Percentiles rank a stretch among this genome's conserved stretches.
Evolutionary conservation across 179 eudicot genomes (phyloP).

Genomic region (Actinidia chinensis): DNA sequence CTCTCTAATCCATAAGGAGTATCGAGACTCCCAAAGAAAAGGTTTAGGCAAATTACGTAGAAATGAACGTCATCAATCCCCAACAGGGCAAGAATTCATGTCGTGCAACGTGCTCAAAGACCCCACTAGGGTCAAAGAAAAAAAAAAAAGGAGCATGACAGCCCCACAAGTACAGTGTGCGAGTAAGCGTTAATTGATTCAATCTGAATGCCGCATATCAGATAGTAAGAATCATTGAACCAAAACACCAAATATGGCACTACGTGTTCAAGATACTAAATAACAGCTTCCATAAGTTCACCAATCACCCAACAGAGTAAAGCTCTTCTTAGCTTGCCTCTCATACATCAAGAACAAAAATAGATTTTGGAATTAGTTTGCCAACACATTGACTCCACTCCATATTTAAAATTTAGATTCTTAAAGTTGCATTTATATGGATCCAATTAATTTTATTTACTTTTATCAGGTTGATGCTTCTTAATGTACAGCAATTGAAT

Average conservation of each 20-base stretch:
- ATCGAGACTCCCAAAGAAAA: too few species aligned
- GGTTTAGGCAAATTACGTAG: too few species aligned
- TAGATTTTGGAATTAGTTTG: neutral
- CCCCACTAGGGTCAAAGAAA: neutral
- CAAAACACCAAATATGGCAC: constrained; percentile 13
- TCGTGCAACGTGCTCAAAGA: neutral
- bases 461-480: neutral
- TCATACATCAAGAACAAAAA: neutral
- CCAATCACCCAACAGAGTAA: neutral
- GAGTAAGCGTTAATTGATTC: neutral
- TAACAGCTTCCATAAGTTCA: neutral
- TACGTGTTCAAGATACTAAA: neutral
- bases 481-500: neutral
- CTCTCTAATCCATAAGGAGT: neutral
- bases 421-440: neutral
- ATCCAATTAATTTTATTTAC: neutral
- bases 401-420: neutral
- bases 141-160: neutral
- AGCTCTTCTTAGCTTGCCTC: neutral
- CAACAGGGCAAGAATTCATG: constrained; percentile 1
- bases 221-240: neutral
- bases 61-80: too few species aligned
- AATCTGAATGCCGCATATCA: too few species aligned
- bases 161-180: neutral
- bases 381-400: neutral